phyloP scores from a whole-genome alignment of 768 basidiomycete genomes.

The Russula abietina region DNA sequence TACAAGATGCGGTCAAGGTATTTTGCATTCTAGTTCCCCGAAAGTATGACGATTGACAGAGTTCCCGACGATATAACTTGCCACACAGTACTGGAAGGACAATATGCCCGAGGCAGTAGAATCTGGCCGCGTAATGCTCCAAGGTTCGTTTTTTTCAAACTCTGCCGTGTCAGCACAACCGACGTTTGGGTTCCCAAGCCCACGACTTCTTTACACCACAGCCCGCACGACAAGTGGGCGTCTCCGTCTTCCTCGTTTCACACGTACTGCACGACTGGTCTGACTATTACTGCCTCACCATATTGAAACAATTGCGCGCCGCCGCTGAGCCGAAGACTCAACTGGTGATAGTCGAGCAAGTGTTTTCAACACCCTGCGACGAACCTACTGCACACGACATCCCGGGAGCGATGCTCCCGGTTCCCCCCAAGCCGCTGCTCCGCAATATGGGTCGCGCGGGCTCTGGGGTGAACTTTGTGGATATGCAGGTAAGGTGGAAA shows the following conservation, averaged over 20 bases:
- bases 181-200: slow-evolving; percentile 5
- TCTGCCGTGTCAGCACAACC: background rate
- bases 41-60: no score
- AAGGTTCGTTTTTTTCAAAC: slow-evolving; percentile 22
- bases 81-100: no score
- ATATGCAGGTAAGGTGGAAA: slow-evolving; percentile 18
- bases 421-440: no score
- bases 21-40: background rate
- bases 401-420: no score
- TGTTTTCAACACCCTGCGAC: no score
- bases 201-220: slow-evolving; percentile 30
- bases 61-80: no score
- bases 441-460: no score
- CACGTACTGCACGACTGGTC: slow-evolving; percentile 34
- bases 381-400: no score
- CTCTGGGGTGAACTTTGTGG: slow-evolving; percentile 22
- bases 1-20: slow-evolving; percentile 5
- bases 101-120: no score
- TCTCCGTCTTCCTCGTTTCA: slow-evolving; percentile 29
- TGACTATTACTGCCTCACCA: slow-evolving; percentile 30
- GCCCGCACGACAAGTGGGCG: slow-evolving; percentile 27
- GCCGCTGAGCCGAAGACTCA: slow-evolving; percentile 27
- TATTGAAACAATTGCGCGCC: slow-evolving; percentile 27
- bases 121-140: slow-evolving; percentile 8
- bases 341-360: slow-evolving; percentile 29